Percentiles rank a stretch among this genome's conserved stretches.
phyloP scores from a whole-genome alignment of 306 rosid species.

The Abrus precatorius region DNA sequence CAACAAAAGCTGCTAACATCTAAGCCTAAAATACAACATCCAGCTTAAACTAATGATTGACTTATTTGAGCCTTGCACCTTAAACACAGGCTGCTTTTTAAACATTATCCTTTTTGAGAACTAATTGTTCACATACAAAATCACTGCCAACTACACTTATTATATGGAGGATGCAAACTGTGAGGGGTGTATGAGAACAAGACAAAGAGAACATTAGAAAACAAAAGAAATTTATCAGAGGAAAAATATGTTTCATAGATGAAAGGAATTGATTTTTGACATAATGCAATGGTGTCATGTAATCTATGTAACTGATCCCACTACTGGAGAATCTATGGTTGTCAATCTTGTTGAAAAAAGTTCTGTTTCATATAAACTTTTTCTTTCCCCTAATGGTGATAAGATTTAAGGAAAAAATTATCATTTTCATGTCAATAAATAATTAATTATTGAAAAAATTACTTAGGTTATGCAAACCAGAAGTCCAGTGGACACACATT shows the following conservation, averaged over 20 bases:
- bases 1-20: neutral
- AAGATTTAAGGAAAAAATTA: conserved; percentile 16
- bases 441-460: conserved; percentile 1
- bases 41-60: conserved; percentile 11
- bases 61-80: conserved; percentile 16
- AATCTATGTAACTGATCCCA: neutral
- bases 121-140: neutral
- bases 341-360: neutral
- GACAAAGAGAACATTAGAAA: neutral
- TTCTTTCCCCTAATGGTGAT: neutral
- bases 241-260: neutral
- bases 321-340: neutral
- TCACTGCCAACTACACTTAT: conserved; percentile 17
- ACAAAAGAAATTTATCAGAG: neutral
- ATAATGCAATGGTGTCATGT: neutral
- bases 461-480: conserved; percentile 15
- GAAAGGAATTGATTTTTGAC: neutral
- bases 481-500: neutral
- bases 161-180: neutral
- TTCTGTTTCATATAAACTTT: neutral
- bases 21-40: neutral
- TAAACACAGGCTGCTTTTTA: conserved; percentile 28
- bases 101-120: conserved; percentile 13
- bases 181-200: conserved; percentile 7
- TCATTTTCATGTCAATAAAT: neutral